Base-by-base conservation (phyloP, 306 rosid genomes). In the Castanea mollissima region DNA sequence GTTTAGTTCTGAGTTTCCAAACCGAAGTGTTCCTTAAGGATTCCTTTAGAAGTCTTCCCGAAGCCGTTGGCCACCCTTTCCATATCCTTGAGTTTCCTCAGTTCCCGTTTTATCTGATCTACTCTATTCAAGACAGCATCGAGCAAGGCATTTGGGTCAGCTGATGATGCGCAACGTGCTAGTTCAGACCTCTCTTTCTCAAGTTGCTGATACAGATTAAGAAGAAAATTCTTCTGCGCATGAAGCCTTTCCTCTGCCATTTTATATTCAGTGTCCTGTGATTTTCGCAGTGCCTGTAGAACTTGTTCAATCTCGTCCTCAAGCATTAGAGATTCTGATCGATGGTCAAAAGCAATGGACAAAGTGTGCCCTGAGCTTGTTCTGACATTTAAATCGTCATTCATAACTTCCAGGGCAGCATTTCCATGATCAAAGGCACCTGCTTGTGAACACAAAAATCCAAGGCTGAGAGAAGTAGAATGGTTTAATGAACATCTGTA, bases 191-290 rank as follows among this genome's bases (percentile, higher is more conserved):
- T 82, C 79, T 91, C 99, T 55, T 14, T 56, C 13, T 83, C 90
- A 16, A 92, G 85, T 78, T 90, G 97, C 87, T 86, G 82, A 67
- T 83, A 86, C 83, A 95, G 77, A 55, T 83, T 82, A 21, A 69
- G 79, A 13, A 95, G 75, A 85, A 84, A 88, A n/a, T 44, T 62
- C 85, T 86, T 90, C 55, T 90, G 97, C n/a, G 44, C 71, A 35
- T 82, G 57, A 46, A 92, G 92, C 73, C 59, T 83, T 77, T 92
- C 97, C 80, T 88, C 92, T 14, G 88, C 96, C 20, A 85, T 6
- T 80, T 76, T 86, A 52, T 74, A 92, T 78, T 92, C 97, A 8
- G 71, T 56, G 79, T 91, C 92, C 69, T 95, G 97, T 1, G 96
- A 89, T 68, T 83, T 90, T 83, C 82, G 78, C 31, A 95, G 92